Evolutionary conservation across 257 asterid genomes (phyloP), one percentile per base, ranked within the genome.

Genomic region (Marsdenia floribunda): DNA sequence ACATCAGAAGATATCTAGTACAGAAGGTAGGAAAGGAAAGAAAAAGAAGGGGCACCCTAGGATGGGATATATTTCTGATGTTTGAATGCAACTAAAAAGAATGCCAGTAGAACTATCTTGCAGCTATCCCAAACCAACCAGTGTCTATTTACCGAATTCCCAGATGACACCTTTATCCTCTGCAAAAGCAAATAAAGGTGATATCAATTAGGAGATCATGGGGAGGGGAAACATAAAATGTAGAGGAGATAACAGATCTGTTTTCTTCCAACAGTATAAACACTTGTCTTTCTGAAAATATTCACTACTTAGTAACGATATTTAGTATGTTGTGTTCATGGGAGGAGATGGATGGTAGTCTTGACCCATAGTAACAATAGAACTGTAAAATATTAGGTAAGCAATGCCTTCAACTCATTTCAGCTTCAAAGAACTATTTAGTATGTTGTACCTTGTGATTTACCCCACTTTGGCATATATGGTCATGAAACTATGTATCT

Each of bases 81-180:
- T 21, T 66, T 22, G 29, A 37, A 11, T 57, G 68, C 24, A 55
- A 72, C 37, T 44, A 2, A 37, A 35, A 38, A 54, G 52, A 40
- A 35, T n/a, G 19, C 19, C 6, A 69, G 38, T 40, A 63, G 53
- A 59, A 50, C 52, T 12, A 9, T 21, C 35, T 15, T 16, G 22
- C 24, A 35, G 42, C 35, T n/a, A 54, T 15, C 53, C 60, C 59
- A 76, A 74, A 29, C 6, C 57, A 4, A 33, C 9, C 15, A 40
- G 63, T 22, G 61, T 59, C 85, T 75, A 86, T 63, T 90, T 89
- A 85, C 84, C 91, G 7, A 89, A 89, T 80, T 93, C 98, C 95
- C 96, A 93, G 71, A 93, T 87, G 58, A 90, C 88, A 59, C 91
- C 95, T 81, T 89, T 92, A 78, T 90, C 96, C 83, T 91, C 91